Conservation (phyloP, 306 rosid species). For the Rosa persica region DNA sequence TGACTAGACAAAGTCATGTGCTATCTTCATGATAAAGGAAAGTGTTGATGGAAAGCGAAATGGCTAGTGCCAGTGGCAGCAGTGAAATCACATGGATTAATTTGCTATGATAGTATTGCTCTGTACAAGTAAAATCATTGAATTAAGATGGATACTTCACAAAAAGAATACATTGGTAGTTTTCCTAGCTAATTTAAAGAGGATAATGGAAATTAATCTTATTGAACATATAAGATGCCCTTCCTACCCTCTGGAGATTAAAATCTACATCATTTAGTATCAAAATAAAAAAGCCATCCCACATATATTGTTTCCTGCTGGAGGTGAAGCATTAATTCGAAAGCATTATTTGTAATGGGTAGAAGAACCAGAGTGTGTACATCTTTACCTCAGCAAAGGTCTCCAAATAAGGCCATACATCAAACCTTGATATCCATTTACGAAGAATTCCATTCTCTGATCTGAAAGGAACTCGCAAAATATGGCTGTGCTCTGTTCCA, state of each 20-base stretch:
- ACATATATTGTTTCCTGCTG: neutral
- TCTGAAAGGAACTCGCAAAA: constrained; percentile 75
- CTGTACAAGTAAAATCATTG: neutral
- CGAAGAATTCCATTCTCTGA: constrained; percentile 54
- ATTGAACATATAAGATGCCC: neutral
- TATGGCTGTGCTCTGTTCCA: constrained; percentile 81
- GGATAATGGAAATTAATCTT: neutral
- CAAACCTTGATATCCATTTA: constrained; percentile 75
- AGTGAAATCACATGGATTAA: neutral
- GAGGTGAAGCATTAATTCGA: constrained; percentile 8
- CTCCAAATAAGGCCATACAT: constrained; percentile 90
- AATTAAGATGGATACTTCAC: neutral
- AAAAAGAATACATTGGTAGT: neutral
- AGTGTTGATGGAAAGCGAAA: neutral
- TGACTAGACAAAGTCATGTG: neutral
- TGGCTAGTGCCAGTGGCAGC: constrained; percentile 1
- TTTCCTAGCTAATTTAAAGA: neutral
- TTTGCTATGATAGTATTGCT: neutral
- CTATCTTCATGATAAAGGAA: constrained; percentile 11
- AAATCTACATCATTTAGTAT: neutral
- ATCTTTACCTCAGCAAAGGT: constrained; percentile 78
- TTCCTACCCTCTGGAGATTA: neutral
- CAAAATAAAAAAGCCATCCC: neutral
- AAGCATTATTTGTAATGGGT: constrained; percentile 7
- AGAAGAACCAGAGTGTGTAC: constrained; percentile 6